Conservation (phyloP, 345 rosid genomes). For the Leavenworthia alabamica region DNA sequence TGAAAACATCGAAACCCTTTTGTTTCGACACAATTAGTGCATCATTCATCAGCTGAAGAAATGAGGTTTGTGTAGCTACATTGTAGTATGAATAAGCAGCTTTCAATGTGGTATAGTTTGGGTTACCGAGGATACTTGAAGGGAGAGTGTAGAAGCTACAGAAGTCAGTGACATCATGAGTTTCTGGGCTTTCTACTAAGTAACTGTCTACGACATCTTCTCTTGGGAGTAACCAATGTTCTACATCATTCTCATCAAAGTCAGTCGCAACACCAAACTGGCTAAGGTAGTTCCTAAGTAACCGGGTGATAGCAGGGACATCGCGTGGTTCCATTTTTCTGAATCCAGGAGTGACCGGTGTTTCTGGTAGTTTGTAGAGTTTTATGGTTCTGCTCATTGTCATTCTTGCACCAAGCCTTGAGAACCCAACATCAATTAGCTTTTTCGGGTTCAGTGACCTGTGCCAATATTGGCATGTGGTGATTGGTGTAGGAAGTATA, state of each 20-base stretch:
- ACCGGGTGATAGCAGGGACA: conserved; percentile 75
- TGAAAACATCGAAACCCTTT: conserved; percentile 82
- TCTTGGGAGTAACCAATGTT: conserved; percentile 83
- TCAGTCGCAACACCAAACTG: conserved; percentile 81
- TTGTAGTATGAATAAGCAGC: conserved; percentile 94
- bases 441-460: conserved; percentile 91
- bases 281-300: conserved; percentile 61
- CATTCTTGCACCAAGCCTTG: conserved; percentile 86
- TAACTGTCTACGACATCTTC: conserved; percentile 74
- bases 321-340: conserved; percentile 80
- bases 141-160: conserved; percentile 95
- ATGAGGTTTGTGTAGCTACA: conserved; percentile 65
- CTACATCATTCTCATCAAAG: conserved; percentile 76
- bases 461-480: conserved; percentile 95
- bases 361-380: conserved; percentile 70
- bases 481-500: conserved; percentile 78
- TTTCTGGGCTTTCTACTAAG: conserved; percentile 78
- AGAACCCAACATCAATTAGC: conserved; percentile 93
- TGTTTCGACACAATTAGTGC: conserved; percentile 68
- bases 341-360: conserved; percentile 73
- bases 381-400: conserved; percentile 94
- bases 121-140: conserved; percentile 86
- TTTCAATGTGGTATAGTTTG: conserved; percentile 55
- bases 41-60: conserved; percentile 91
- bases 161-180: conserved; percentile 78